These are phyloP conservation scores for Penicillium sp. DNA, from an alignment of 2,329 filamentous ascomycete genomes.

Conservation along the genomic window DNA sequence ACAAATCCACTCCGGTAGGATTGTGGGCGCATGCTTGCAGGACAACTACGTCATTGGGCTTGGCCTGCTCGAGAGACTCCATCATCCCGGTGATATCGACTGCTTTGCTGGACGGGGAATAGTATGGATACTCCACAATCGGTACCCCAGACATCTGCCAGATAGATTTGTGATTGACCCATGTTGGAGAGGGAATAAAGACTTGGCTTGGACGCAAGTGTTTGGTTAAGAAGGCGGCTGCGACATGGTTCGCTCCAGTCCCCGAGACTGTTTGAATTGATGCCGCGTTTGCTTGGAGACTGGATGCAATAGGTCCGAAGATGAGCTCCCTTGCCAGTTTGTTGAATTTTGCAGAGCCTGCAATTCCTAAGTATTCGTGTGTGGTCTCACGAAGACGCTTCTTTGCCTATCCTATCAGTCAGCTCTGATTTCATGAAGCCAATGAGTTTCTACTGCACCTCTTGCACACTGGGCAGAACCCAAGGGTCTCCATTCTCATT, in stretches of 20 bases:
- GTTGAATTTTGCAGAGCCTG: conserved; percentile 76
- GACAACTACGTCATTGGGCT: conserved; percentile 76
- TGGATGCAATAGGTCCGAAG: conserved; percentile 32
- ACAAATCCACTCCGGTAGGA: conserved; percentile 89
- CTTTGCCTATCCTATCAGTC: conserved; percentile 34
- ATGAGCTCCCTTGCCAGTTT: conserved; percentile 61
- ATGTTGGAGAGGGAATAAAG: conserved; percentile 88
- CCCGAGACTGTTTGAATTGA: conserved; percentile 90
- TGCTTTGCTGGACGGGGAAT: conserved; percentile 57
- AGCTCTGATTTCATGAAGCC: background rate
- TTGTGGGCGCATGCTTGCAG: conserved; percentile 93
- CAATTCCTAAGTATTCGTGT: conserved; percentile 92
- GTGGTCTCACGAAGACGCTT: conserved; percentile 69
- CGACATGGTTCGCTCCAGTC: conserved; percentile 86
- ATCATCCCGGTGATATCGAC: conserved; percentile 55
- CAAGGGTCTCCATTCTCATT: conserved; percentile 41
- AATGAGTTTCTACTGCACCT: conserved; percentile 23
- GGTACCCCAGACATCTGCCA: conserved; percentile 51
- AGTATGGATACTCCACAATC: conserved; percentile 73
- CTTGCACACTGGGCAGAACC: conserved; percentile 39
- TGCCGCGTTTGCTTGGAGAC: conserved; percentile 45
- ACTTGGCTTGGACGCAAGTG: conserved; percentile 71
- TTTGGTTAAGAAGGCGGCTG: conserved; percentile 79
- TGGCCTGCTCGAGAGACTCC: conserved; percentile 65
- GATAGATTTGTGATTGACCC: conserved; percentile 94